Base-by-base conservation (phyloP, 768 basidiomycete genomes). In the Dioszegia aurantiaca region DNA sequence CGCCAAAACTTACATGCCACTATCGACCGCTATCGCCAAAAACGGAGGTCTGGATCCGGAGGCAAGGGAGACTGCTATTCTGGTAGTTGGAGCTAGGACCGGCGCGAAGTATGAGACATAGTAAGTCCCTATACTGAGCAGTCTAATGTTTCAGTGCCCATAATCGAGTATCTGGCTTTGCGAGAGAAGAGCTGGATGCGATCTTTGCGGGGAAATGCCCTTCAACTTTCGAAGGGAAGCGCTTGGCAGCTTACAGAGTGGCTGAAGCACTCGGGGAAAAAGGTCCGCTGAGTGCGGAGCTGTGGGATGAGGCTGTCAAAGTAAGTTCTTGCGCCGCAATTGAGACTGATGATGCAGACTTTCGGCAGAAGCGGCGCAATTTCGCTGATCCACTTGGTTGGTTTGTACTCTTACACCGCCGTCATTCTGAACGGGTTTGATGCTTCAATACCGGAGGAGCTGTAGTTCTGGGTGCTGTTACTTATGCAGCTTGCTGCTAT, bases 101-200 rank as follows among this genome's bases (percentile, higher is more conserved):
- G 54, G 43, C 6, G 54, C 54, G 41, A 44, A 43, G 30, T 55
- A 55, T 55, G 54, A 55, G 54, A 55, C 54, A 12, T 55, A 55
- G 54, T 55, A 24, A 44, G 54, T 42, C 40, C 40, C 8, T n/a
- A 5, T 5, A 42, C 21, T 8, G 40, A 42, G 14, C 17, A 17
- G 19, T 5, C 40, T 42, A 8, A 17, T 42, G 17, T 17, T 17
- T 42, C 40, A 55, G 54, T 39, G 54, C 54, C 4, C 54, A 55
- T 41, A 24, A 55, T 37, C 54, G 37, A 1, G 54, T 55, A 31
- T 55, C 54, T 5, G 27, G 42, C 4, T 55, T 55, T 24, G 5
- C 40, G 14, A 26, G 31, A 26, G 54, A 55, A 44, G 54, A 55
- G 28, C 43, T 43, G 2, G 54, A 43, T 19, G 27, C 40, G 5